phyloP scores from a whole-genome alignment of 2,329 filamentous ascomycete genomes.

The Didymosphaeria variabile region DNA sequence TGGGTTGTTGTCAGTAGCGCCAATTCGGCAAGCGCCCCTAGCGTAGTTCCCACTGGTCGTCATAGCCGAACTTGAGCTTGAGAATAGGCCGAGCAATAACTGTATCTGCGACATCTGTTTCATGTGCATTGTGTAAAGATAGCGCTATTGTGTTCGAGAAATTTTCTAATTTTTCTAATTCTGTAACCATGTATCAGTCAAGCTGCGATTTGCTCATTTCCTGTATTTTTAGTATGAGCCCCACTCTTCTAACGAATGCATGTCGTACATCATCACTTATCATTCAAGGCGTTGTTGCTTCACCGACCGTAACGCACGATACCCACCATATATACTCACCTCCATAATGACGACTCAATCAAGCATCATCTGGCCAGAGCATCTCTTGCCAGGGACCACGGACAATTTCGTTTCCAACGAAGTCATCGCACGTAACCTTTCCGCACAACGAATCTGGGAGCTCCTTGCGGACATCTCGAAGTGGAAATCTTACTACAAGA shows the following conservation, averaged over 20 bases:
- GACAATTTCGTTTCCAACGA: slow-evolving; percentile 51
- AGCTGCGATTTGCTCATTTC: not conserved
- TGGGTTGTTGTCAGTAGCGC: slow-evolving; percentile 1
- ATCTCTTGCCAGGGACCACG: slow-evolving; percentile 48
- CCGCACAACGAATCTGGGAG: slow-evolving; percentile 43
- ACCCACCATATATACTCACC: not conserved
- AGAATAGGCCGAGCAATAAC: not conserved
- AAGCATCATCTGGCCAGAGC: slow-evolving; percentile 44
- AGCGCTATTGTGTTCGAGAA: not conserved
- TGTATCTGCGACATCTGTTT: not conserved
- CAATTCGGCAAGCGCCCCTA: not conserved
- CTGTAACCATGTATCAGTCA: not conserved
- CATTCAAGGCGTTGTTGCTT: not conserved
- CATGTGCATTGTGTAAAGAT: not conserved
- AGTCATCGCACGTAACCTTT: slow-evolving; percentile 37
- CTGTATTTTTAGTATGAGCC: not conserved
- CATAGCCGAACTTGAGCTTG: not conserved
- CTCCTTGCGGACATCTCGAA: slow-evolving; percentile 43
- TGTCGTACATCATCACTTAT: not conserved
- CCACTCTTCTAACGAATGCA: not conserved
- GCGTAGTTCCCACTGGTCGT: not conserved
- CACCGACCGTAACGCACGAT: not conserved
- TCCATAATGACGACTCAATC: slow-evolving; percentile 22
- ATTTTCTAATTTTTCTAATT: not conserved
- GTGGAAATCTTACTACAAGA: slow-evolving; percentile 48